Evolutionary conservation across 148 eudicot species (phyloP).

Genomic region (Bassia scoparia): DNA sequence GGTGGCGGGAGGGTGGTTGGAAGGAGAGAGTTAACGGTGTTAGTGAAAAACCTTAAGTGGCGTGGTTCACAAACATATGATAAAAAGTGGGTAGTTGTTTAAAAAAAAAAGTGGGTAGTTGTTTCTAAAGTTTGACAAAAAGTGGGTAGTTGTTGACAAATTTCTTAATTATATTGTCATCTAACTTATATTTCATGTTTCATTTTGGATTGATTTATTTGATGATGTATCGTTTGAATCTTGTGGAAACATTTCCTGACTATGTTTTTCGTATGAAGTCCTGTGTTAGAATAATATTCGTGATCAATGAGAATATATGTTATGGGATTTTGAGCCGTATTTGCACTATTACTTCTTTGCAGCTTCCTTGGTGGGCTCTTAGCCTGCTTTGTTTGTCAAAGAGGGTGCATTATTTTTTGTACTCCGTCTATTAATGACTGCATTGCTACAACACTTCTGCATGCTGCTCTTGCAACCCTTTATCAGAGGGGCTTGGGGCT

Average conservation of each 20-base stretch:
- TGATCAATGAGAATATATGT: neutral
- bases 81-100: too few species aligned
- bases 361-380: constrained; percentile 99
- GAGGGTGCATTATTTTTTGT: constrained; percentile 86
- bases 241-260: neutral
- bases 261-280: neutral
- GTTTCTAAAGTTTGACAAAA: too few species aligned
- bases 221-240: neutral
- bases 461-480: constrained; percentile 65
- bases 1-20: too few species aligned
- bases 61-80: too few species aligned
- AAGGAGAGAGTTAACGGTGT: too few species aligned
- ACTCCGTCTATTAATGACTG: constrained; percentile 96
- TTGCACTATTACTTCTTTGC: constrained; percentile 25
- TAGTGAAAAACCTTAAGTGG: too few species aligned
- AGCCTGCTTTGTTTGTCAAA: constrained; percentile 82
- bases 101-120: too few species aligned
- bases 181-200: neutral
- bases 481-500: constrained; percentile 75
- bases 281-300: neutral
- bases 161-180: too few species aligned
- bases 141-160: too few species aligned
- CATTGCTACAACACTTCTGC: constrained; percentile 79
- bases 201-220: neutral
- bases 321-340: neutral